A percentile compares a stretch with the other conserved stretches of the same genome.
Conservation (phyloP, 345 rosid species). For the Mercurialis annua region DNA sequence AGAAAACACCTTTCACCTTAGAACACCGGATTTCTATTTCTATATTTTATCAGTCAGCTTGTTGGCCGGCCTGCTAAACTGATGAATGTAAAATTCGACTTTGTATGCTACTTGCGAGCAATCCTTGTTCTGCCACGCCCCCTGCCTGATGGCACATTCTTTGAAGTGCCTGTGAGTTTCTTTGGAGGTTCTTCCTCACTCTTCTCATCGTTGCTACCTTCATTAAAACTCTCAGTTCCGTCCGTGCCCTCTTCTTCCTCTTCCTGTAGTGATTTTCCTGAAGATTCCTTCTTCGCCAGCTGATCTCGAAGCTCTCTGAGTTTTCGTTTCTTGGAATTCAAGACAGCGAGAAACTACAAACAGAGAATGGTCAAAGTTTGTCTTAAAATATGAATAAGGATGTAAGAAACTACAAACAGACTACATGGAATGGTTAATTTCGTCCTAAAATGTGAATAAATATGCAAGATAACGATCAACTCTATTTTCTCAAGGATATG, state of each 20-base stretch:
- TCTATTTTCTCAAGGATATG: not conserved
- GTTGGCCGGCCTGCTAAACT: not conserved
- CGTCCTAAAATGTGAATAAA: not conserved
- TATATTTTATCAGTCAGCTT: not conserved
- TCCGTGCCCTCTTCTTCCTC: conserved; percentile 64
- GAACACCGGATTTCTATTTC: not conserved
- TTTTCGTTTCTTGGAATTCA: conserved; percentile 82
- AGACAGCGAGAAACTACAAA: conserved; percentile 57
- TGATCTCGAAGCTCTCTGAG: conserved; percentile 74
- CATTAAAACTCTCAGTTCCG: conserved; percentile 58
- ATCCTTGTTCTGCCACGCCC: conserved; percentile 46
- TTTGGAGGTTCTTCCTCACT: conserved; percentile 42
- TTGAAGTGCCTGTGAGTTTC: conserved; percentile 35
- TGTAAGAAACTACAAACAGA: conserved; percentile 40
- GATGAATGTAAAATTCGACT: not conserved
- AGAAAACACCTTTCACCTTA: not conserved
- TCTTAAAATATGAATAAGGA: not conserved
- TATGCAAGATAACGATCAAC: not conserved
- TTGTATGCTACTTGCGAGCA: conserved; percentile 23
- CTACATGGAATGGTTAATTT: conserved; percentile 10
- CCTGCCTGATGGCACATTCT: conserved; percentile 27
- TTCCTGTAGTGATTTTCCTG: conserved; percentile 35
- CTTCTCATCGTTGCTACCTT: conserved; percentile 38
- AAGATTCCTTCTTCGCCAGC: conserved; percentile 41
- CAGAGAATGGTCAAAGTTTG: conserved; percentile 10